These are phyloP conservation scores for Dissoconium aciculare DNA, from an alignment of 2,329 filamentous ascomycete genomes.

Conservation along the genomic window DNA sequence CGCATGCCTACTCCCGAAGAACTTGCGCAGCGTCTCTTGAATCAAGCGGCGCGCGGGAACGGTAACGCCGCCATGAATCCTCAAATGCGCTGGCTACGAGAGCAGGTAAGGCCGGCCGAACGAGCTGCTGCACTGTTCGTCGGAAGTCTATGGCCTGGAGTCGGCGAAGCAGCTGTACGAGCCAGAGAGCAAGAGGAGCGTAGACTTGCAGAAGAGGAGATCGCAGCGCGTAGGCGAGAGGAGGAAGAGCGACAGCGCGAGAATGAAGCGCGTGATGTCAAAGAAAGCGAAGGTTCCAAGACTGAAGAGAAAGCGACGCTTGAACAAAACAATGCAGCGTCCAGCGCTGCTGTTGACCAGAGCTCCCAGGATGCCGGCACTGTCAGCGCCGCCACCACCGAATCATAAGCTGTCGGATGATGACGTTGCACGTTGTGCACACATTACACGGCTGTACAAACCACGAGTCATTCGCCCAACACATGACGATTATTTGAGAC, in stretches of 20 bases:
- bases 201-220: slow-evolving; percentile 16
- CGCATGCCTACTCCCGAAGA: slow-evolving; percentile 28
- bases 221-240: slow-evolving; percentile 14
- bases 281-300: slow-evolving; percentile 10
- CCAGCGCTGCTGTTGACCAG: too few species aligned
- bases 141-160: slow-evolving; percentile 45
- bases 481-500: too few species aligned
- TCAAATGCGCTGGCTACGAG: slow-evolving; percentile 16
- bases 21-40: slow-evolving; percentile 27
- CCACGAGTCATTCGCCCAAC: too few species aligned
- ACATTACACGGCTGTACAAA: too few species aligned
- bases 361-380: too few species aligned
- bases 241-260: slow-evolving; percentile 18
- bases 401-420: too few species aligned
- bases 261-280: slow-evolving; percentile 3
- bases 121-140: slow-evolving; percentile 46
- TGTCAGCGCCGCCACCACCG: too few species aligned
- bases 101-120: slow-evolving; percentile 34
- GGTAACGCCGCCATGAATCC: slow-evolving; percentile 10
- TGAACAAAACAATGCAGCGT: too few species aligned
- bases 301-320: slow-evolving; percentile 4
- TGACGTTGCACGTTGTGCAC: too few species aligned
- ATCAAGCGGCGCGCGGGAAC: slow-evolving; percentile 11
- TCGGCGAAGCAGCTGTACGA: slow-evolving; percentile 46
- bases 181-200: slow-evolving; percentile 33